A percentile compares a stretch with the other conserved stretches of the same genome.
Conservation (phyloP, 768 basidiomycete genomes). For the Tephrocybe rancida region DNA sequence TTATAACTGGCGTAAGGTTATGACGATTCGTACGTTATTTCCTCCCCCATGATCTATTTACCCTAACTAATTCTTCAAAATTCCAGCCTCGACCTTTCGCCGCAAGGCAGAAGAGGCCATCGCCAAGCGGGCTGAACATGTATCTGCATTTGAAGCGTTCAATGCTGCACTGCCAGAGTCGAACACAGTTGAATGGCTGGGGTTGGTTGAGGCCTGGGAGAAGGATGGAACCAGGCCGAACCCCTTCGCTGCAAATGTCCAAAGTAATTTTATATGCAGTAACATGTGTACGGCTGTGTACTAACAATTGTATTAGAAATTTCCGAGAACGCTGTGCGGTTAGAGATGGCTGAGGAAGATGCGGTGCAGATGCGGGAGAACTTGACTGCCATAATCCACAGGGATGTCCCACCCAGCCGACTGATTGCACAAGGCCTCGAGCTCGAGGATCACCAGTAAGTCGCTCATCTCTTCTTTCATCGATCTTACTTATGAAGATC, state of each 20-base stretch:
- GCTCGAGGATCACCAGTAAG: conserved; percentile 35
- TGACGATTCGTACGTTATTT: conserved; percentile 22
- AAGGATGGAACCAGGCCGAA: conserved; percentile 5
- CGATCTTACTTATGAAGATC: not conserved
- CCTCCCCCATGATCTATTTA: not conserved
- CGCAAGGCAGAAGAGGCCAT: too few relatives aligned
- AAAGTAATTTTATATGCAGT: not conserved
- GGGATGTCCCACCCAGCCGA: conserved; percentile 7
- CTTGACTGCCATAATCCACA: not conserved
- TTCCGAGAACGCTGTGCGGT: not conserved
- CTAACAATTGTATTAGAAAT: not conserved
- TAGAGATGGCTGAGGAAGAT: not conserved
- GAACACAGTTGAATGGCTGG: conserved; percentile 4
- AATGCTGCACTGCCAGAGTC: not conserved
- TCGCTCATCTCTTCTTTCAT: not conserved
- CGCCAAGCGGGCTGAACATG: too few relatives aligned
- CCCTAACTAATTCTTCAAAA: too few relatives aligned
- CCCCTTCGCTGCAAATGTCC: not conserved
- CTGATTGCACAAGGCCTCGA: too few relatives aligned
- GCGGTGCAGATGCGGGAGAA: not conserved
- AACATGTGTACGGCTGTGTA: not conserved
- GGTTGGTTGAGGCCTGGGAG: conserved; percentile 16
- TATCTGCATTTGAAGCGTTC: too few relatives aligned
- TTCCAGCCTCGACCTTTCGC: too few relatives aligned
- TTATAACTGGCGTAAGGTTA: conserved; percentile 30